phyloP scores from a whole-genome alignment of 768 basidiomycete genomes.

The Amyloporia xantha region DNA sequence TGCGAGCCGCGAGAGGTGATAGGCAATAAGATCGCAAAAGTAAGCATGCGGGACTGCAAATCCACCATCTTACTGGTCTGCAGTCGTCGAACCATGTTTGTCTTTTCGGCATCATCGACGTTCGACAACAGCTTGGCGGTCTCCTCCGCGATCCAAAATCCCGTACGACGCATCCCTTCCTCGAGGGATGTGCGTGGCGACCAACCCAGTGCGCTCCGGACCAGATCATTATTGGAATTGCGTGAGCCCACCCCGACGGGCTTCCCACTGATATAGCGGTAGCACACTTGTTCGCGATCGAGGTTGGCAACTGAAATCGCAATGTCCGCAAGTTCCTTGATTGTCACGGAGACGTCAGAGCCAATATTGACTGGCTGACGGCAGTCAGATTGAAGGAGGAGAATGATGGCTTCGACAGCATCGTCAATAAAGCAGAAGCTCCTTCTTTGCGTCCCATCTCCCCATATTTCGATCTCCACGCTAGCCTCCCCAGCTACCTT shows the following conservation, averaged over 20 bases:
- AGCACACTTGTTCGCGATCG: conserved; percentile 20
- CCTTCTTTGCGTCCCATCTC: conserved; percentile 44
- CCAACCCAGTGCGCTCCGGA: conserved; percentile 33
- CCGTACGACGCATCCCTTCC: conserved; percentile 42
- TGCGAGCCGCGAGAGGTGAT: conserved; percentile 44
- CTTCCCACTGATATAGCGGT: conserved; percentile 24
- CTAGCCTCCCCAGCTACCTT: conserved; percentile 13
- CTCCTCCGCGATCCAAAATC: conserved; percentile 40
- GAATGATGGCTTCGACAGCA: conserved; percentile 43
- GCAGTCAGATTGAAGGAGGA: conserved; percentile 34
- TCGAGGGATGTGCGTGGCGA: conserved; percentile 32
- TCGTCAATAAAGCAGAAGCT: conserved; percentile 54
- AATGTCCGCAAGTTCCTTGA: conserved; percentile 35
- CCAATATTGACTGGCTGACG: conserved; percentile 42
- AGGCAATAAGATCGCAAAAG: conserved; percentile 50
- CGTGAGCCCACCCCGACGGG: conserved; percentile 44
- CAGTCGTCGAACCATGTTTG: conserved; percentile 18
- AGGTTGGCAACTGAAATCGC: conserved; percentile 31
- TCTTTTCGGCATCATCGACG: conserved; percentile 8
- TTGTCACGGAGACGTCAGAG: conserved; percentile 37
- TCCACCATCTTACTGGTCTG: conserved; percentile 33
- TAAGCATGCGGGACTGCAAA: conserved; percentile 27
- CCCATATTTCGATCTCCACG: conserved; percentile 47
- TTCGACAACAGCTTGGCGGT: conserved; percentile 21
- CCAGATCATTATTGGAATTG: conserved; percentile 44